Evolutionary conservation across 2,329 filamentous ascomycete genomes (phyloP).

Genomic region (Penicillium frequentans): DNA sequence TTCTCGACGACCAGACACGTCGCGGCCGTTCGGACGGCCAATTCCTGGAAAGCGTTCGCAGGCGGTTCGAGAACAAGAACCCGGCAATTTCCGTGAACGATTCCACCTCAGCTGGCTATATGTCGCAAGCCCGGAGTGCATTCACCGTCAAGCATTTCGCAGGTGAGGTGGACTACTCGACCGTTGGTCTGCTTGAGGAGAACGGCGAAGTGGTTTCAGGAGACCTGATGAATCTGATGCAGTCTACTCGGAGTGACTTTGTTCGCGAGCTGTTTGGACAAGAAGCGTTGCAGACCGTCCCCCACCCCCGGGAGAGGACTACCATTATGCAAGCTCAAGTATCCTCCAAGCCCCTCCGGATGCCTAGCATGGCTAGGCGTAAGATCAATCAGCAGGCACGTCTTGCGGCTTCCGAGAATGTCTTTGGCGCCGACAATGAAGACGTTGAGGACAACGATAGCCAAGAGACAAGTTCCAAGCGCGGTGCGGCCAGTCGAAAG

Average conservation of each 20-base stretch:
- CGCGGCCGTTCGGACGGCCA: constrained; percentile 87
- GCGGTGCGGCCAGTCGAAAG: constrained; percentile 30
- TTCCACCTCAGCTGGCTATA: constrained; percentile 80
- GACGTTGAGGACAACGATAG: constrained; percentile 43
- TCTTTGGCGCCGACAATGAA: constrained; percentile 33
- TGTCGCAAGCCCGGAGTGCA: constrained; percentile 71
- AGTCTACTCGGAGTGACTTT: constrained; percentile 83
- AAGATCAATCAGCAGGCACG: constrained; percentile 61
- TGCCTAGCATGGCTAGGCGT: constrained; percentile 85
- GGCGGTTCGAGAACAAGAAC: constrained; percentile 93
- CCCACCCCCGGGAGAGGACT: constrained; percentile 86
- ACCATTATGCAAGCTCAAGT: constrained; percentile 96
- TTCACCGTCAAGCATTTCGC: constrained; percentile 96
- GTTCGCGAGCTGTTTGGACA: constrained; percentile 92
- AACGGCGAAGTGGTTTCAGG: constrained; percentile 96
- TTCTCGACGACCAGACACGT: constrained; percentile 92
- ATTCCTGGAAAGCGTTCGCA: constrained; percentile 83
- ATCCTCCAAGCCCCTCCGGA: constrained; percentile 89
- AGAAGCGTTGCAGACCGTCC: constrained; percentile 85
- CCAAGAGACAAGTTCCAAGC: constrained; percentile 32
- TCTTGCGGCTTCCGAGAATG: constrained; percentile 29
- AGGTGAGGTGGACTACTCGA: constrained; percentile 91
- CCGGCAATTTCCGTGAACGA: constrained; percentile 79
- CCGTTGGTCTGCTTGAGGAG: constrained; percentile 85
- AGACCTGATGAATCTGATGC: constrained; percentile 92